Percentiles rank a stretch among this genome's conserved stretches.
phyloP scores from a whole-genome alignment of 2,329 filamentous ascomycete species.

The Cryphonectria parasitica region DNA sequence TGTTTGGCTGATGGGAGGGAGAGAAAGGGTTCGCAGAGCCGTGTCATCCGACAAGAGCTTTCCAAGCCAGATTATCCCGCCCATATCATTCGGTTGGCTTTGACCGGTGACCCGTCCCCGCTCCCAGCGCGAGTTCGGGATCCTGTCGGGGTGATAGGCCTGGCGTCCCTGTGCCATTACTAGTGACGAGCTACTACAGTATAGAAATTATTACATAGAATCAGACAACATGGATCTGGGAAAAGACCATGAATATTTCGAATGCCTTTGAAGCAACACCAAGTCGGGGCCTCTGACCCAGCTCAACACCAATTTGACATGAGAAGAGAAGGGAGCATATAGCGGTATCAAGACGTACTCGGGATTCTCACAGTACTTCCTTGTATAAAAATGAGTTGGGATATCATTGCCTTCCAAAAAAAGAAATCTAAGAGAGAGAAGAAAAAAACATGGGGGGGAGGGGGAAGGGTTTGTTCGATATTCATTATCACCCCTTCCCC shows the following conservation, averaged over 20 bases:
- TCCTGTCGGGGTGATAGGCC: neutral
- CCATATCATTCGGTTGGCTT: neutral
- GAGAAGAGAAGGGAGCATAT: neutral
- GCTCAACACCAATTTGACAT: neutral
- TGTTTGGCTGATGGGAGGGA: neutral
- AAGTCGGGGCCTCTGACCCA: no score
- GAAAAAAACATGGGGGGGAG: no score
- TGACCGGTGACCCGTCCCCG: neutral
- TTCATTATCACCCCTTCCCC: no score
- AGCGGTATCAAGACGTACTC: neutral
- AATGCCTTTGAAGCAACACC: no score
- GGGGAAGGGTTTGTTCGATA: no score
- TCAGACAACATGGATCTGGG: neutral
- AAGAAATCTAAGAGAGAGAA: neutral
- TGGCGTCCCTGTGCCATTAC: no score
- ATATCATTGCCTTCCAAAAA: neutral
- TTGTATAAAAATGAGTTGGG: neutral
- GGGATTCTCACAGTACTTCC: neutral
- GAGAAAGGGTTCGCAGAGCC: neutral
- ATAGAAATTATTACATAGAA: neutral
- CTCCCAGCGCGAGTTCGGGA: no score
- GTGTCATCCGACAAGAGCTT: neutral
- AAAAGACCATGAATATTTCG: neutral
- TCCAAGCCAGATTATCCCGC: no score
- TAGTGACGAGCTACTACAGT: neutral